Base-by-base conservation (phyloP, 139 green algal species). In the Spirogloea muscicola region DNA sequence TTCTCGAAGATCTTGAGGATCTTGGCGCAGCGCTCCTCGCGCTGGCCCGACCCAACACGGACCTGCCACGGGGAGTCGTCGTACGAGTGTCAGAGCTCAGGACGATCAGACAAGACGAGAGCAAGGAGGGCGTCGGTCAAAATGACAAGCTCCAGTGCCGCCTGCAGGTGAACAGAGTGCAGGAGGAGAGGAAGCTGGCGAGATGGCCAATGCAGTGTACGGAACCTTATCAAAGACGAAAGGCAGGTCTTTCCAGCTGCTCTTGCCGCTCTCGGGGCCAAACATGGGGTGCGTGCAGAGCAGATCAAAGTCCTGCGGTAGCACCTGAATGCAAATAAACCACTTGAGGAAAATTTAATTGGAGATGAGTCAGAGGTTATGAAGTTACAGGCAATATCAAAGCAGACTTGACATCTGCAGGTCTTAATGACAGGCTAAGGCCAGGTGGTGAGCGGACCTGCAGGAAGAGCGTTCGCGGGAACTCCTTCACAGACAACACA, bases 231-330 rank as follows among this genome's bases (percentile, higher is more conserved):
- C 93, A 64, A 90, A 97, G 86, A 95, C 90, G 51, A 98, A 82
- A 6, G 80, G 67, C 36, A 90, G 74, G 36, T 72, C 85, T 49
- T 83, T 36, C 94, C 94, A 98, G 61, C 76, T 85, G 64, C 80
- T 90, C 58, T 90, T 89, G 10, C 94, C 95, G 49, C 84, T 93
- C 84, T 97, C 91, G 3, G 95, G 95, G 0, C 95, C 95, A 85
- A 99, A 99, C 95, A 99, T 99, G 43, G 95, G 95, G 77, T 99
- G 95, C n/a, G 91, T 96, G 86, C 95, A 99, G 55, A 99, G 79
- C 38, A 99, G 91, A 86, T 99, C 95, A 68, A 97, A 85, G 65
- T 96, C 84, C 0, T 59, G 13, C 3, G 84, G 84, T 0, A 88
- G 75, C 36, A 49, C 16, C 58, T 81, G 59, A 21, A 55, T 55